phyloP scores from a whole-genome alignment of 768 basidiomycete genomes.

The Fibroporia radiculosa region DNA sequence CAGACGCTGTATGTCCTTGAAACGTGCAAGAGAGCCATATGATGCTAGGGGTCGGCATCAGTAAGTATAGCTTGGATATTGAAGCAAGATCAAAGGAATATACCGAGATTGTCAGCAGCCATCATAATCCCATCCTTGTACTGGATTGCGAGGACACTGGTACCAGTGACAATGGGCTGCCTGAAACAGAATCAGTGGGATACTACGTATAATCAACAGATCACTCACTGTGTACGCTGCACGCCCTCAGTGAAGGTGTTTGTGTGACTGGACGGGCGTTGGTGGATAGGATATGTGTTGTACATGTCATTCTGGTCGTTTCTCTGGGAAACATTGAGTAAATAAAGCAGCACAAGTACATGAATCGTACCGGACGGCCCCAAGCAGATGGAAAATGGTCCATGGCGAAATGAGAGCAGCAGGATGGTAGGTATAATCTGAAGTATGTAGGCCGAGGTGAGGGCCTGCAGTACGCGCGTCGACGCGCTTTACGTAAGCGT shows the following conservation, averaged over 20 bases:
- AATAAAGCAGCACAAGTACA: not conserved
- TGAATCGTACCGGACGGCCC: conserved; percentile 58
- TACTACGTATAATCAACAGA: not conserved
- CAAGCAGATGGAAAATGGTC: conserved; percentile 83
- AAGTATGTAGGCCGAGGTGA: not conserved
- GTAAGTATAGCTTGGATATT: not conserved
- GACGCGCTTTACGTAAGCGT: conserved; percentile 7
- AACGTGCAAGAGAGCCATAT: conserved; percentile 94
- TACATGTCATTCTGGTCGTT: conserved; percentile 72
- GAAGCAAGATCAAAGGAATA: conserved; percentile 16
- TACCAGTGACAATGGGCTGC: conserved; percentile 94
- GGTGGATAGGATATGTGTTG: conserved; percentile 69
- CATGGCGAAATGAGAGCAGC: conserved; percentile 32
- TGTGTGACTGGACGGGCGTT: conserved; percentile 39
- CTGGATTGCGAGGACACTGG: conserved; percentile 90
- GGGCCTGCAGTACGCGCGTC: conserved; percentile 2
- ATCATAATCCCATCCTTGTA: conserved; percentile 98
- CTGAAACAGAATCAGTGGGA: conserved; percentile 35
- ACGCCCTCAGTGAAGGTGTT: conserved; percentile 60
- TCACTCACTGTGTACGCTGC: conserved; percentile 73
- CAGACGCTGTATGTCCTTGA: conserved; percentile 90
- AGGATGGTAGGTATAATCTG: not conserved
- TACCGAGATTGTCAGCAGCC: conserved; percentile 96
- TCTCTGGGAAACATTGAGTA: conserved; percentile 34
- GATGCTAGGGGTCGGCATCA: conserved; percentile 50